These are phyloP conservation scores for Medicago truncatula DNA, from an alignment of 306 rosid species.

Conservation along the genomic window MtrunA17r5.0-ANR NC_053043.1:6881501-6882000, in stretches of 20 bases:
- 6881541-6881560: constrained; percentile 50
- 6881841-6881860: constrained; percentile 52
- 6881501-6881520: neutral
- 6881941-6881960: constrained; percentile 71
- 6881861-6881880: constrained; percentile 47
- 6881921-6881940: constrained; percentile 61
- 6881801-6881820: constrained; percentile 51
- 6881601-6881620: constrained; percentile 53
- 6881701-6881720: constrained; percentile 50
- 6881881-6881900: constrained; percentile 51
- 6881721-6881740: constrained; percentile 52
- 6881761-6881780: constrained; percentile 56
- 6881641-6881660: constrained; percentile 37
- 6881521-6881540: constrained; percentile 58
- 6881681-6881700: constrained; percentile 54
- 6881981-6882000: constrained; percentile 59
- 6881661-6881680: constrained; percentile 46
- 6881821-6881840: constrained; percentile 68
- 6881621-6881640: constrained; percentile 49
- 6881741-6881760: constrained; percentile 57
- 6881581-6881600: constrained; percentile 57
- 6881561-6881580: constrained; percentile 46
- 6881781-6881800: constrained; percentile 53
- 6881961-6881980: constrained; percentile 70
- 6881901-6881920: constrained; percentile 52